Evolutionary conservation across 2,329 filamentous ascomycete species (phyloP).

Genomic region (Hypoxylon sp.): DNA sequence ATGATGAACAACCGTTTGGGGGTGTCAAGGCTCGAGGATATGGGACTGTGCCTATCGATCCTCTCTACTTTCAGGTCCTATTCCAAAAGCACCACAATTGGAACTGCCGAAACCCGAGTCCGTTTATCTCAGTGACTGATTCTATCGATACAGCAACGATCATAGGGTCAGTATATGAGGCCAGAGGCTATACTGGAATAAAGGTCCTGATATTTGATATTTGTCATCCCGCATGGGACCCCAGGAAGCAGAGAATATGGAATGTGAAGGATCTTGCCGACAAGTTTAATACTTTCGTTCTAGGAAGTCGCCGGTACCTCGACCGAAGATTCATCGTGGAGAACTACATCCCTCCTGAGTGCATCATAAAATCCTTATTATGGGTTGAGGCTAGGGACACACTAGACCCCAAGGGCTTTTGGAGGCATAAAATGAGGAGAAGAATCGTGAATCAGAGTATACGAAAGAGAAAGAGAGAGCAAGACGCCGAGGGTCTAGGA

Average conservation of each 20-base stretch:
- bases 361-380: neutral
- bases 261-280: neutral
- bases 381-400: neutral
- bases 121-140: neutral
- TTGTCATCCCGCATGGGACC: neutral
- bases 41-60: neutral
- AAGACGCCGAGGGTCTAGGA: neutral
- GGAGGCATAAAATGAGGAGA: neutral
- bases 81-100: slow-evolving; percentile 4
- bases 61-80: neutral
- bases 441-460: neutral
- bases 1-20: neutral
- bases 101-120: neutral
- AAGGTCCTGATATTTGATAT: neutral
- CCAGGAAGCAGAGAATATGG: neutral
- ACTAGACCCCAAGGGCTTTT: neutral
- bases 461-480: slow-evolving; percentile 1
- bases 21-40: slow-evolving; percentile 1
- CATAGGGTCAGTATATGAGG: neutral
- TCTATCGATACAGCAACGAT: neutral
- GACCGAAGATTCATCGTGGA: neutral
- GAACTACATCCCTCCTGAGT: neutral
- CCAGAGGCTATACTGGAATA: neutral
- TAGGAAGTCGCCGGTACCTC: neutral
- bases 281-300: neutral